These are phyloP conservation scores for Penicillium nucicola DNA, from an alignment of 495 filamentous ascomycete genomes.

Conservation along the genomic window DNA sequence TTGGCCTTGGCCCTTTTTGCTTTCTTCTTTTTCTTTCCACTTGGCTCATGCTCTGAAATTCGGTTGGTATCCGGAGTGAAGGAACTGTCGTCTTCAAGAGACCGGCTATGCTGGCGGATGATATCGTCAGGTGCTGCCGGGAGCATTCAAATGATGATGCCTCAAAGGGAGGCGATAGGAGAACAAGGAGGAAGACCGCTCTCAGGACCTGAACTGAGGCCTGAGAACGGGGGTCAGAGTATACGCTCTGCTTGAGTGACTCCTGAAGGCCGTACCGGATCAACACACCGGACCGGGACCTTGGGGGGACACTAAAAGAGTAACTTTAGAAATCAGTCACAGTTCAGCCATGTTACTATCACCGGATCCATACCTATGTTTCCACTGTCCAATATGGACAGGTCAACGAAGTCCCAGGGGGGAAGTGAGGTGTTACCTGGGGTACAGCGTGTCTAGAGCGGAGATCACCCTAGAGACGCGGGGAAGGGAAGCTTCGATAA, in stretches of 20 bases:
- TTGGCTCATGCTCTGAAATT: constrained; percentile 38
- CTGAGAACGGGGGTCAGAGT: constrained; percentile 36
- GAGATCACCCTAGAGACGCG: constrained; percentile 25
- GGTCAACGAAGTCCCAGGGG: background rate
- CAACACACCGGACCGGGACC: background rate
- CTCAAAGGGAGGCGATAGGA: constrained; percentile 29
- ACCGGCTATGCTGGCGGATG: constrained; percentile 42
- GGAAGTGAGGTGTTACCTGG: background rate
- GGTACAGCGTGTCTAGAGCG: constrained; percentile 26
- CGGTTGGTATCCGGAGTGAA: constrained; percentile 24
- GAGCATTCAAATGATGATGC: constrained; percentile 44
- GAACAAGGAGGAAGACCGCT: constrained; percentile 22
- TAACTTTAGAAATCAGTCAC: background rate
- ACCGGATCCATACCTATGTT: background rate
- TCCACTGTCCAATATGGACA: background rate
- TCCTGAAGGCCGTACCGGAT: no score
- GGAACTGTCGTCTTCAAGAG: constrained; percentile 34
- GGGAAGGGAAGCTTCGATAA: constrained; percentile 32
- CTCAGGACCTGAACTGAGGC: constrained; percentile 33
- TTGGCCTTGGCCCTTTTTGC: constrained; percentile 41
- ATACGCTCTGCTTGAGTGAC: constrained; percentile 1
- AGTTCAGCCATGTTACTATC: background rate
- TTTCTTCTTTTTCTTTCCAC: constrained; percentile 47
- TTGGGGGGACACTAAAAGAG: background rate
- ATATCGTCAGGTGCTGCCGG: constrained; percentile 46